Base-by-base conservation (phyloP, 179 eudicot genomes). In the Beta macrorhiza region DNA sequence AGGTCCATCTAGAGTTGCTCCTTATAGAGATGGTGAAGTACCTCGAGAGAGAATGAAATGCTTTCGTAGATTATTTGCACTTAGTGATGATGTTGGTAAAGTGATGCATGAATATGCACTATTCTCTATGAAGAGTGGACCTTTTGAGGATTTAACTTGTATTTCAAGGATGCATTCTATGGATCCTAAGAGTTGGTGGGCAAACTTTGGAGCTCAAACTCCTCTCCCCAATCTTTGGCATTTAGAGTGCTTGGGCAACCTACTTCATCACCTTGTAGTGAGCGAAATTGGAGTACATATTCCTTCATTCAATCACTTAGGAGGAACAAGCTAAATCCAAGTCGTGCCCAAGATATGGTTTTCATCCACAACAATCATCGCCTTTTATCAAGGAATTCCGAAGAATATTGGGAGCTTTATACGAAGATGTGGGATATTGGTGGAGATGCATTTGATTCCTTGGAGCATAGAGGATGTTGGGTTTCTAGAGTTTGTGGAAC, bases 181-280 rank as follows among this genome's bases (percentile, higher is more conserved):
- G 1, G n/a, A 68, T 68, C 72, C 72, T 29, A 20, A 2, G 20
- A n/a, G 0, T 32, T 81, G 83, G 83, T 81, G 79, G 32, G 32
- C 5, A 12, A 42, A 7, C n/a, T 59, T 62, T 81, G 79, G 79
- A 29, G 32, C 75, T 13, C 56, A 19, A 29, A 29, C 32, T 42
- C 83, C 74, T 29, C 11, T 29, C 0, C 64, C 17, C 65, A 80
- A 74, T 3, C n/a, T 5, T 15, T 80, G 37, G 82, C 79, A 0
- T 74, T 81, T 0, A 81, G 29, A 13, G 12, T 63, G 1, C 78
- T 80, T 64, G 73, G 14, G 0, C 63, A 80, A 63, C 63, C 77
- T 72, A 22, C 52, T 20, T 77, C 72, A 5, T 69, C 80, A 0
- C 76, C 71, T 8, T 45, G 42, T 63, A 19, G 53, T 57, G 63